Evolutionary conservation across 2,329 filamentous ascomycete genomes (phyloP), one percentile per base, ranked within the genome.

Genomic region (Apiospora aurea): DNA sequence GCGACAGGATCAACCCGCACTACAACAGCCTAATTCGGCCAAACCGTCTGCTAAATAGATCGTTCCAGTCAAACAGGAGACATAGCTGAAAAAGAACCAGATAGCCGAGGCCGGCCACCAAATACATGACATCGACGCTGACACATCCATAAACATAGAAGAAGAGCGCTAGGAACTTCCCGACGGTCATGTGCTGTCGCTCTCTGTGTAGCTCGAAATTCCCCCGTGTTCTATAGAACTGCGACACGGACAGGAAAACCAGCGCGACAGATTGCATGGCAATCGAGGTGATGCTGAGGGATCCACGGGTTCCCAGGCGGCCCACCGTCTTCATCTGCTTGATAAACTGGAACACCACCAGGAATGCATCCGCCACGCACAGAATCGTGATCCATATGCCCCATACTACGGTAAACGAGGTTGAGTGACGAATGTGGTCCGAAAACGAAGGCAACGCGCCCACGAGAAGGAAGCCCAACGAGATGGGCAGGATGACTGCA

Each of bases 301-400:
- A 67, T 16, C 72, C 72, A 38, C 72, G 70, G 14, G 72, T 64
- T 11, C 72, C 53, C 46, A 71, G 68, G 10, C 72, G 70, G 13
- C 72, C 72, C 8, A 71, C 57, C n/a, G 72, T 73, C 70, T 73
- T 73, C 53, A 73, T 69, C 70, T 73, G 72, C 68, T 73, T 73
- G 70, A 73, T 70, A 61, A 73, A 73, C 47, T 73, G 70, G 29
- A 73, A 73, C 13, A 71, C 68, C 18, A 73, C 72, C 43, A 73
- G 70, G 29, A 73, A 73, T 21, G 72, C 72, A 44, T 73, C 72
- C 26, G 61, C 26, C 2, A 29, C 57, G 61, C 72, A 73, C 1
- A 73, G 61, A 7, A 69, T 26, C 14, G 70, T 34, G n/a, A 73
- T 66, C 72, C 72, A 73, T 29, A 71, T 61, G 41, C 67, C 67